Evolutionary conservation across 2,329 filamentous ascomycete species (phyloP).

Genomic region (Colletotrichum navitas): DNA sequence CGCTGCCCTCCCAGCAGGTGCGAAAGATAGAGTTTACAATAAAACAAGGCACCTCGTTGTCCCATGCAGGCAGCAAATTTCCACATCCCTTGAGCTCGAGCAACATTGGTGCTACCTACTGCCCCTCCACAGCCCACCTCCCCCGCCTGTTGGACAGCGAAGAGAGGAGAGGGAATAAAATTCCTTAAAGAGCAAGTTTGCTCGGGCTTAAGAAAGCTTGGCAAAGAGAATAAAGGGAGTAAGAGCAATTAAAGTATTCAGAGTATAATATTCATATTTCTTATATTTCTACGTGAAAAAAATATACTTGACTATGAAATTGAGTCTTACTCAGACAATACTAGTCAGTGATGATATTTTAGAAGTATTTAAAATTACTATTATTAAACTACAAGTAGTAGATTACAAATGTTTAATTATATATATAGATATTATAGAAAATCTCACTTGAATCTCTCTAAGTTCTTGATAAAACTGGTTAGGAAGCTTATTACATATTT

Average conservation of each 20-base stretch:
- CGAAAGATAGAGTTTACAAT: conserved; percentile 39
- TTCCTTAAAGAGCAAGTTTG: conserved; percentile 5
- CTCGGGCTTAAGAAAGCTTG: conserved; percentile 10
- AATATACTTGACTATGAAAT: too few relatives aligned
- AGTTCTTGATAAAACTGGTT: too few relatives aligned
- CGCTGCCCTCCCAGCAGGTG: conserved; percentile 28
- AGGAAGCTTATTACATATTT: too few relatives aligned
- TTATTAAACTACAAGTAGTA: too few relatives aligned
- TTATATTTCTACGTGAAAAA: too few relatives aligned
- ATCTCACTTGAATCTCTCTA: too few relatives aligned
- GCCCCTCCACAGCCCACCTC: conserved; percentile 3
- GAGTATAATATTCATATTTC: too few relatives aligned
- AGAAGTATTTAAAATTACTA: too few relatives aligned
- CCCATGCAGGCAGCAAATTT: conserved; percentile 35
- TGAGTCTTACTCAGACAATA: too few relatives aligned
- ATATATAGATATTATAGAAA: too few relatives aligned
- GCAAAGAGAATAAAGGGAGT: background rate
- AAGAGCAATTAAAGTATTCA: background rate
- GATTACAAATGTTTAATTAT: too few relatives aligned
- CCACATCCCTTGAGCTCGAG: conserved; percentile 34
- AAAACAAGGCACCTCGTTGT: conserved; percentile 41
- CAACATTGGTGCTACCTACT: conserved; percentile 20
- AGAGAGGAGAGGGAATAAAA: background rate
- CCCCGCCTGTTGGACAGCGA: background rate
- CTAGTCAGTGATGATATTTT: too few relatives aligned